phyloP scores from a whole-genome alignment of 139 green algal genomes.

The Closterium sp. region DNA sequence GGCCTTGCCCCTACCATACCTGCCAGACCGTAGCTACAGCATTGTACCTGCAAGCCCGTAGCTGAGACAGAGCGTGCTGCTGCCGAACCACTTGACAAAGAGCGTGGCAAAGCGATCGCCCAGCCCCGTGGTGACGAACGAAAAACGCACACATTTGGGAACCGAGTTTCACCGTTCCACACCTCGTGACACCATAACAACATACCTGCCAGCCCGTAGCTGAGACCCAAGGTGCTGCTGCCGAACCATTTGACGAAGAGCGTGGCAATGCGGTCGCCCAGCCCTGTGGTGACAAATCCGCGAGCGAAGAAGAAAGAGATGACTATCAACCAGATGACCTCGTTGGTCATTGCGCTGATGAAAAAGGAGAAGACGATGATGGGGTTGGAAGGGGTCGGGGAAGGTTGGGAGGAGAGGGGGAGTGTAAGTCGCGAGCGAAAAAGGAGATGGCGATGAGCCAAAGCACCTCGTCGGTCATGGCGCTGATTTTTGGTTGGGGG shows the following conservation, averaged over 20 bases:
- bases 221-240: slow-evolving; percentile 74
- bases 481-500: slow-evolving; percentile 6
- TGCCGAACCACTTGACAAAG: slow-evolving; percentile 70
- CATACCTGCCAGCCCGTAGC: not conserved
- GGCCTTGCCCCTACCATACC: slow-evolving; percentile 51
- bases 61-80: slow-evolving; percentile 81
- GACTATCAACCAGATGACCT: slow-evolving; percentile 99
- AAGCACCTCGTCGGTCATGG: slow-evolving; percentile 94
- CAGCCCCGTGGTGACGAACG: slow-evolving; percentile 70
- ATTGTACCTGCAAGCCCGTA: too few relatives aligned
- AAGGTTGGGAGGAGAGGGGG: too few relatives aligned
- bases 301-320: slow-evolving; percentile 96
- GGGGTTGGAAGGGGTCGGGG: too few relatives aligned
- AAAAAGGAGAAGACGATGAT: too few relatives aligned
- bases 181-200: too few relatives aligned
- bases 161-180: too few relatives aligned
- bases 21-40: too few relatives aligned
- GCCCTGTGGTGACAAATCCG: slow-evolving; percentile 65
- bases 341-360: slow-evolving; percentile 78
- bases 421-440: slow-evolving; percentile 59
- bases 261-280: slow-evolving; percentile 89
- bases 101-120: slow-evolving; percentile 81
- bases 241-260: slow-evolving; percentile 68
- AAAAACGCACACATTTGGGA: too few relatives aligned
- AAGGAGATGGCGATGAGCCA: slow-evolving; percentile 98